Base-by-base conservation (phyloP, 2,329 filamentous ascomycete genomes). In the Neurospora sp. region DNA sequence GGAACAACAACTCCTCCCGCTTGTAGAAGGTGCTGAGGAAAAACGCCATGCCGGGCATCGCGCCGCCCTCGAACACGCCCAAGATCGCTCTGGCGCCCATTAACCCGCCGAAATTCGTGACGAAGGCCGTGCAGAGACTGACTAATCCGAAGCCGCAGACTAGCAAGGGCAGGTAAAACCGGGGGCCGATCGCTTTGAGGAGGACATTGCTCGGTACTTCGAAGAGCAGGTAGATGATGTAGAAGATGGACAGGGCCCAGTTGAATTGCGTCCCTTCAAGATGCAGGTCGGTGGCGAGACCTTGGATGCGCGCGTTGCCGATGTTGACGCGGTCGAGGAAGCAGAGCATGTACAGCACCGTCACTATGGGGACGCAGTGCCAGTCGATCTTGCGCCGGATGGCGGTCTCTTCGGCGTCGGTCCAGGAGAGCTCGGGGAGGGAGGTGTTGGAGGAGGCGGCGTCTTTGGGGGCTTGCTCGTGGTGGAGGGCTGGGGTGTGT, bases 41-140 rank as follows among this genome's bases (percentile, higher is more conserved):
- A 75, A 87, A 87, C 19, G 85, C 84, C 72, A 87, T 82, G 10
- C 85, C 85, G 52, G 86, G 86, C 82, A 87, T 86, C 11, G 85
- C 83, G 70, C 86, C 86, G 36, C 85, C 86, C 75, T 88, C 86
- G 46, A 86, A 86, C 5, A 87, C 73, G 11, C 86, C 86, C 2
- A 88, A 78, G 23, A 86, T 79, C 4, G 83, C 80, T 40, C 86
- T 81, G 4, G 82, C 80, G 4, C 76, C 82, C 69, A 85, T 78
- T 2, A 88, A 79, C 17, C 82, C 81, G 17, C 77, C 75, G 69
- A 83, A 86, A 65, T 78, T 81, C 3, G 77, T 77, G 28, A 86
- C 83, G 72, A 88, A 88, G 1, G 85, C 84, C 8, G 83, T 85
- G 77, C 82, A 84, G 15, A 88, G 84, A 86, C 15, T 33, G 28